These are phyloP conservation scores for Ophiosphaerella narmari DNA, from an alignment of 2,329 filamentous ascomycete genomes.

Conservation along the genomic window DNA sequence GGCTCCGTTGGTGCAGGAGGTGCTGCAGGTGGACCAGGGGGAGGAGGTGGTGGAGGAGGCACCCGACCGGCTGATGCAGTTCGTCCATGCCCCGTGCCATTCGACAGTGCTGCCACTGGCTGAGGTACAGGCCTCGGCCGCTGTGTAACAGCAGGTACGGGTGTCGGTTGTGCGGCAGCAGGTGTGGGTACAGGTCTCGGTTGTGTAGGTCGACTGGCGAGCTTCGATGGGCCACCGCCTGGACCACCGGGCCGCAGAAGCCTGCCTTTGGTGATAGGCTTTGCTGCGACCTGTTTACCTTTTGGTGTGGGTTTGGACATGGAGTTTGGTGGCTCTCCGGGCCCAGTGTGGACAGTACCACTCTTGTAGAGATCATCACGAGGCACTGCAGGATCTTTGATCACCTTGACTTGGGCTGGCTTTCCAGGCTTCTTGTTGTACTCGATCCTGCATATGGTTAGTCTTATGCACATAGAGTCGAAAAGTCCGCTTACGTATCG, in stretches of 20 bases:
- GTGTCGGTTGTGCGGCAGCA: conserved; percentile 47
- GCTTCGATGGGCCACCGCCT: conserved; percentile 75
- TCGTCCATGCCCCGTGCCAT: conserved; percentile 51
- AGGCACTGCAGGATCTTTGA: conserved; percentile 79
- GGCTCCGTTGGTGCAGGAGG: conserved; percentile 68
- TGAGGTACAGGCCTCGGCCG: conserved; percentile 58
- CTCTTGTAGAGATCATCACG: conserved; percentile 91
- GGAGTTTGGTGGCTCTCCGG: conserved; percentile 82
- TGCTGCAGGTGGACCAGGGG: conserved; percentile 68
- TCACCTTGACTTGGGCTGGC: conserved; percentile 81
- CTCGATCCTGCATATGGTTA: conserved; percentile 65
- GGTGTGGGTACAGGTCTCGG: conserved; percentile 40
- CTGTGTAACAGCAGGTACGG: conserved; percentile 56
- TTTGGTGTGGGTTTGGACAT: conserved; percentile 83
- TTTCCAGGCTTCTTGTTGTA: conserved; percentile 99
- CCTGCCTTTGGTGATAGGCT: conserved; percentile 91
- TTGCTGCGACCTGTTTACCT: conserved; percentile 81
- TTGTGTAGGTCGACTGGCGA: conserved; percentile 58
- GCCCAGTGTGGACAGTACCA: conserved; percentile 82
- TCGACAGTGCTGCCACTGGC: conserved; percentile 58
- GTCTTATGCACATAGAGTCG: conserved; percentile 4
- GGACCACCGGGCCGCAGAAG: conserved; percentile 91
- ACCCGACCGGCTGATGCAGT: conserved; percentile 53
- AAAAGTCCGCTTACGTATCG: conserved; percentile 57
- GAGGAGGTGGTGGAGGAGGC: conserved; percentile 54